Base-by-base conservation (phyloP, 768 basidiomycete species). In the Mycena kentingensis region DNA sequence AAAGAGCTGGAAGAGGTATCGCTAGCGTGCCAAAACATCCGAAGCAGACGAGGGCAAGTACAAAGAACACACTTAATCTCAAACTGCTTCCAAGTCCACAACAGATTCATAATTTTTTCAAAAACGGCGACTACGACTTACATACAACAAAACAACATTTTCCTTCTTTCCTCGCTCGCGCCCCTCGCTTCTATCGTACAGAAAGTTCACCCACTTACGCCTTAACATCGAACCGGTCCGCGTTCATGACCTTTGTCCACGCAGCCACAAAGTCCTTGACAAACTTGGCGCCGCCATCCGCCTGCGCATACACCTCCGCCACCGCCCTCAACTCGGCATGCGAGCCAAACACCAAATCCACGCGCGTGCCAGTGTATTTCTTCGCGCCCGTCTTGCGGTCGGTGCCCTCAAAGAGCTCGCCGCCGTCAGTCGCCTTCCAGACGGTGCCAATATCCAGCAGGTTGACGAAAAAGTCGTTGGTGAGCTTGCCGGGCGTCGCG, bases 401-500 rank as follows among this genome's bases (percentile, higher is more conserved):
- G 21, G 18, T n/a, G 21, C 41, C 41, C 25, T 42, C 22, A n/a
- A 42, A 42, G 22, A 42, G 41, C 41, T 42, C 41, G 25, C 25
- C 25, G 24, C 26, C 41, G 11, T 12, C 25, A 27, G 22, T 42
- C 6, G 11, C 22, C 41, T 42, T 42, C 41, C 41, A 42, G 12
- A 24, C 41, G 11, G 41, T 42, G 41, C n/a, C 26, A 11, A 42
- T 25, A n/a, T 42, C 41, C 12, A 42, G 41, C 22, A 42, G 41
- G 41, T 42, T 42, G 41, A 42, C 41, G 41, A 42, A 42, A n/a
- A 42, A 42, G 25, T 42, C 41, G 41, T 42, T 42, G 41, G 22
- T 42, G 11, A 42, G 41, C 8, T 22, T 21, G 21, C 41, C 41
- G 19, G 41, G 41, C 12, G 22, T 19, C 25, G 8, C 5, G 8